Conservation (phyloP, 495 filamentous ascomycete genomes). For the Neurospora tetrasperma region DNA sequence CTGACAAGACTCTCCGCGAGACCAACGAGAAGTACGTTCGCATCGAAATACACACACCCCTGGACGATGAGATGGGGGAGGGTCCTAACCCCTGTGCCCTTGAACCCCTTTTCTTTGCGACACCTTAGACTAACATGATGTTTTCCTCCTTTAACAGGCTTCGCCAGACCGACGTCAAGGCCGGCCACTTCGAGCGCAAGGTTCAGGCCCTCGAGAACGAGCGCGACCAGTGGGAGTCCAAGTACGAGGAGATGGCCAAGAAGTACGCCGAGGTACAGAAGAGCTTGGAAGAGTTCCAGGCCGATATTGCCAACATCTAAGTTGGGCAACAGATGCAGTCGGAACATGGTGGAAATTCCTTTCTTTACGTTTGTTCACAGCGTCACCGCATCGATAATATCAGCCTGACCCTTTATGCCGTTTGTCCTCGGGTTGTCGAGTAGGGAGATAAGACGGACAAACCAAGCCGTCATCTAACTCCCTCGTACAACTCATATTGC, state of each 20-base stretch:
- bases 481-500: background rate
- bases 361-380: conserved; percentile 1
- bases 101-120: conserved; percentile 3
- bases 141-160: conserved; percentile 47
- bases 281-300: conserved; percentile 81
- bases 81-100: background rate
- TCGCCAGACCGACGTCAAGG: conserved; percentile 97
- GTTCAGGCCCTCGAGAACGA: conserved; percentile 87
- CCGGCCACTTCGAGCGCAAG: conserved; percentile 98
- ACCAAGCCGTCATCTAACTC: background rate
- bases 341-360: background rate
- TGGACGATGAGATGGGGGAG: background rate
- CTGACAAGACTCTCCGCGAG: conserved; percentile 88
- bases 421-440: background rate
- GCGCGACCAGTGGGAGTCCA: conserved; percentile 85
- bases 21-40: conserved; percentile 83
- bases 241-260: conserved; percentile 93
- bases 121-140: conserved; percentile 3
- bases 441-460: background rate
- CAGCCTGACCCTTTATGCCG: background rate
- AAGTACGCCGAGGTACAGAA: conserved; percentile 77
- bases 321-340: conserved; percentile 1
- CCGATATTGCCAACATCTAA: conserved; percentile 87
- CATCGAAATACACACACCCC: conserved; percentile 19
- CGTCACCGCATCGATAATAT: background rate